phyloP scores from a whole-genome alignment of 2,329 filamentous ascomycete genomes.

The Colletotrichum sp. region DNA sequence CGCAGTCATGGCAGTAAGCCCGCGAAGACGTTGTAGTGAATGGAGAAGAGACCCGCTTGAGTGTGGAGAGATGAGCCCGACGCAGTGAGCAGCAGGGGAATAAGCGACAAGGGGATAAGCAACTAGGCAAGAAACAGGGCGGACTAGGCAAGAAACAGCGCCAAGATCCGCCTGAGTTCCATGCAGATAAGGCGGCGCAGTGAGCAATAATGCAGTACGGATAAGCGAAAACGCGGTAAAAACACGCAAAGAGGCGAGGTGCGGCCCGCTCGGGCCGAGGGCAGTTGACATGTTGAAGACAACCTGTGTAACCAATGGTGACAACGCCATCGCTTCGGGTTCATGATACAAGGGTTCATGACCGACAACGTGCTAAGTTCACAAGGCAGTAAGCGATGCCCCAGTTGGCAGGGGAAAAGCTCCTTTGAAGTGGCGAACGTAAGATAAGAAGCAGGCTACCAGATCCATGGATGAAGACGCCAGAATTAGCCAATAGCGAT shows the following conservation, averaged over 20 bases:
- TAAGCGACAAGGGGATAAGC: background rate
- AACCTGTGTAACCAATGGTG: background rate
- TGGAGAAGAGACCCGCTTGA: background rate
- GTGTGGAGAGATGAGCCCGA: background rate
- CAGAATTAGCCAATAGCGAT: background rate
- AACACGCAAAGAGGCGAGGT: background rate
- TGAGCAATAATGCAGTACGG: background rate
- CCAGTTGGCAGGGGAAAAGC: background rate
- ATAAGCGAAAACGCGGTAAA: background rate
- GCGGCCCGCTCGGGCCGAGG: background rate
- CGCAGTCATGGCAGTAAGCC: background rate
- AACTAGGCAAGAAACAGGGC: background rate
- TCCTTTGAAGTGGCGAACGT: background rate
- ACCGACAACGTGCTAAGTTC: background rate
- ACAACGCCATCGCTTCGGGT: background rate
- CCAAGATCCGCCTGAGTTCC: background rate
- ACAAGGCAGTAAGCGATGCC: background rate
- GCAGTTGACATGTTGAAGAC: background rate
- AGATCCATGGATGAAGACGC: background rate
- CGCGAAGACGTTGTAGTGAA: background rate
- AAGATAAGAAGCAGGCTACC: background rate
- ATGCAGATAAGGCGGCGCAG: background rate
- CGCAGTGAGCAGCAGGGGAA: background rate
- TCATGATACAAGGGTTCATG: background rate
- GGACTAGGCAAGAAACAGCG: background rate